phyloP scores from a whole-genome alignment of 768 basidiomycete species.

The Nevesoporus exiguus region DNA sequence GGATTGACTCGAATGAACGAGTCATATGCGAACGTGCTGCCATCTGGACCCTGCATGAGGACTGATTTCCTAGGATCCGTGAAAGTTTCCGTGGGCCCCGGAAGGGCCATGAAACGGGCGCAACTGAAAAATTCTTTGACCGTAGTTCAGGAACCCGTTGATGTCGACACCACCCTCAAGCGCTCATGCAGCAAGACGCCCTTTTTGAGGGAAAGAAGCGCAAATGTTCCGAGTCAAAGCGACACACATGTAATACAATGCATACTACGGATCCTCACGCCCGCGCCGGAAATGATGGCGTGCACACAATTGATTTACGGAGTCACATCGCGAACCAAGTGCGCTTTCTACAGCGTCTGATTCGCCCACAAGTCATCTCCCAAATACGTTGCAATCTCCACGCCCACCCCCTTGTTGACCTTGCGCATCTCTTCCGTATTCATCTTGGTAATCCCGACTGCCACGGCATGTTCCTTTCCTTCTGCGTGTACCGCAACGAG shows the following conservation, averaged over 20 bases:
- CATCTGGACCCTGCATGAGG: conserved; percentile 15
- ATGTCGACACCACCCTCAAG: neutral
- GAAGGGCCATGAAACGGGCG: neutral
- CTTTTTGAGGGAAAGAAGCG: conserved; percentile 4
- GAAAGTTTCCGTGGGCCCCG: neutral
- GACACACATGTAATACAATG: neutral
- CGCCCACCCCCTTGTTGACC: conserved; percentile 87
- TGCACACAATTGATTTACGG: neutral
- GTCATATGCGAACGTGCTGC: conserved; percentile 36
- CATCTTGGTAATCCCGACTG: conserved; percentile 78
- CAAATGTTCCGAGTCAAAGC: conserved; percentile 15
- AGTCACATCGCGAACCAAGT: neutral
- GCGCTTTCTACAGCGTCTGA: conserved; percentile 49
- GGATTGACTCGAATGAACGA: conserved; percentile 50
- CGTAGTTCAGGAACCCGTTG: neutral
- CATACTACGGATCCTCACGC: neutral
- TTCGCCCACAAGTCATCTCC: conserved; percentile 87
- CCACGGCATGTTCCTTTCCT: conserved; percentile 90
- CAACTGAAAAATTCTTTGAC: neutral
- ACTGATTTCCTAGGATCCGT: neutral
- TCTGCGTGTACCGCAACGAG: conserved; percentile 94
- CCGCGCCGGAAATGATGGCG: neutral
- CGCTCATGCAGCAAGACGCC: neutral
- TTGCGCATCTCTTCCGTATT: conserved; percentile 85
- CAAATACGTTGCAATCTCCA: conserved; percentile 82